phyloP scores from a whole-genome alignment of 208 protist genomes.

The Zelonia costaricensis region DNA sequence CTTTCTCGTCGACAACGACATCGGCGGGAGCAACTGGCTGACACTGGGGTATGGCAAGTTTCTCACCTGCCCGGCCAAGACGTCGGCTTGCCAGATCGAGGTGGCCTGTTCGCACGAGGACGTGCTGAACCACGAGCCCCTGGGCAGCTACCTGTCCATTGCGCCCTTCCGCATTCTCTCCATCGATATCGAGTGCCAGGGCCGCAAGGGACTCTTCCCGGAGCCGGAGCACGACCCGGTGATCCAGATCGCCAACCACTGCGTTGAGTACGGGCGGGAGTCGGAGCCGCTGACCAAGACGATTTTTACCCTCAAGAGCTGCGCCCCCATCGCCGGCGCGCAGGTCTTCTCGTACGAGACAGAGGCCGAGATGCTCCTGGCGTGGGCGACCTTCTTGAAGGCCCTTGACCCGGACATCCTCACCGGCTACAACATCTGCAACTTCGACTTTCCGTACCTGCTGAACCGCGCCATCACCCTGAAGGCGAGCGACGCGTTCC shows the following conservation, averaged over 20 bases:
- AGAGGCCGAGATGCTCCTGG: slow-evolving; percentile 94
- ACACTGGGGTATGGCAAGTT: slow-evolving; percentile 86
- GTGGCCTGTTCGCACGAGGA: slow-evolving; percentile 87
- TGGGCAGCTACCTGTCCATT: slow-evolving; percentile 94
- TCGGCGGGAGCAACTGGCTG: slow-evolving; percentile 96
- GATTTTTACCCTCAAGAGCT: slow-evolving; percentile 96
- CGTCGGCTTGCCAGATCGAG: slow-evolving; percentile 92
- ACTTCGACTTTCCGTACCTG: slow-evolving; percentile 99
- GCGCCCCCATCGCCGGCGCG: slow-evolving; percentile 95
- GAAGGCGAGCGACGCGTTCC: slow-evolving; percentile 85
- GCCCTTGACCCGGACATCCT: slow-evolving; percentile 94
- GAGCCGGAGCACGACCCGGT: slow-evolving; percentile 98
- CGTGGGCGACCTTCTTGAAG: slow-evolving; percentile 88
- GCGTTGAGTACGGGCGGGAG: slow-evolving; percentile 88
- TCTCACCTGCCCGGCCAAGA: slow-evolving; percentile 29
- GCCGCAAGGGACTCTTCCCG: slow-evolving; percentile 98
- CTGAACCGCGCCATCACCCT: slow-evolving; percentile 94
- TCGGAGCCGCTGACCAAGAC: slow-evolving; percentile 61
- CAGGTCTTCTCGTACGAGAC: slow-evolving; percentile 94
- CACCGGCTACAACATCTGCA: slow-evolving; percentile 99
- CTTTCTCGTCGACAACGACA: slow-evolving; percentile 98
- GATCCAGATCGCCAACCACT: slow-evolving; percentile 99
- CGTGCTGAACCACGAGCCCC: slow-evolving; percentile 82
- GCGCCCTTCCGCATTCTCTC: slow-evolving; percentile 98
- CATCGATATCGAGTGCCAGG: slow-evolving; percentile 99